Percentiles rank a stretch among this genome's conserved stretches.
These are phyloP conservation scores for Mitragyna speciosa DNA, from an alignment of 257 asterid species.

Conservation along the genomic window DNA sequence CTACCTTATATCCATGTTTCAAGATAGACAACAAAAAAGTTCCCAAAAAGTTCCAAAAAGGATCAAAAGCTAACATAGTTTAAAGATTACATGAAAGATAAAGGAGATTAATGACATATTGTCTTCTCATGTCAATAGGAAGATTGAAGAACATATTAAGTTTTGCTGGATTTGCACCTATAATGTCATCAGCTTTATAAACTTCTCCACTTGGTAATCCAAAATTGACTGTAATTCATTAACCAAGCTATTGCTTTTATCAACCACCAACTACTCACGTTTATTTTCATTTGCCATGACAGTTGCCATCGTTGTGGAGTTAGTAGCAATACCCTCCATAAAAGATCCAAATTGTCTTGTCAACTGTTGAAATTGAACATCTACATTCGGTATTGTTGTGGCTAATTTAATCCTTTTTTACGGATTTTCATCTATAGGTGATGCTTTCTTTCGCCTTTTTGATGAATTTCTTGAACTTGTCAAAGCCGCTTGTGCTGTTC, in stretches of 20 bases:
- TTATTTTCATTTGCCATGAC: neutral
- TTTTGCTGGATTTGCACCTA: no score
- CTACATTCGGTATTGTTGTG: neutral
- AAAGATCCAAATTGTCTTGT: no score
- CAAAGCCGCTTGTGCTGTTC: no score
- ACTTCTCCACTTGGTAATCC: neutral
- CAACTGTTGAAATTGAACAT: no score
- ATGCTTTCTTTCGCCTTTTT: no score
- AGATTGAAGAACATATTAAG: neutral
- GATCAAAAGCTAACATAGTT: neutral
- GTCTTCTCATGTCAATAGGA: neutral
- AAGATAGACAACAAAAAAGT: neutral
- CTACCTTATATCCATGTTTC: neutral
- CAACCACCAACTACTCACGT: neutral
- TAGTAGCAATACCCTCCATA: no score
- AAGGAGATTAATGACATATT: neutral
- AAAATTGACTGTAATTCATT: no score
- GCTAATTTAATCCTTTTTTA: neutral
- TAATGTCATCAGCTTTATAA: neutral
- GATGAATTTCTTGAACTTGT: no score
- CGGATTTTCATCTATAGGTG: neutral
- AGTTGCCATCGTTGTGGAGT: no score
- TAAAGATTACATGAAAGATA: no score
- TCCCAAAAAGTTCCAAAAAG: neutral
- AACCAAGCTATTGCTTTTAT: neutral